A percentile compares a stretch with the other conserved stretches of the same genome.
phyloP scores from a whole-genome alignment of 2,329 filamentous ascomycete species.

The Clarireedia paspali region DNA sequence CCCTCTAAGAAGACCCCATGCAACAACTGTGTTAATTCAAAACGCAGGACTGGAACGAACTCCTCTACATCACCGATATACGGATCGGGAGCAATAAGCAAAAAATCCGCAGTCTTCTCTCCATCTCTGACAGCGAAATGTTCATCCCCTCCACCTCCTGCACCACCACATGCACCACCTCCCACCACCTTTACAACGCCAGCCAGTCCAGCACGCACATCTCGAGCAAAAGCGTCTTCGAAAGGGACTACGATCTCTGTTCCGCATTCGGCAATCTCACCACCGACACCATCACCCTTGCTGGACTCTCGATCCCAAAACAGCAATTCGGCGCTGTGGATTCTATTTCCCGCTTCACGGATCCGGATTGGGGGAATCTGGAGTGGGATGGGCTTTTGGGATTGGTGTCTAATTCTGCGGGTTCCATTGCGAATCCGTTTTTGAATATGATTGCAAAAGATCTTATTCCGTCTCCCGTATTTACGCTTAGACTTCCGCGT shows the following conservation, averaged over 20 bases:
- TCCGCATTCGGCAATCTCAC: background rate
- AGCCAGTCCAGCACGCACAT: background rate
- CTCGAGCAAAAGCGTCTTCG: background rate
- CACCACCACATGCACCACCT: background rate
- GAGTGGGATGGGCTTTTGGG: constrained; percentile 7
- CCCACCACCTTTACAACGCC: background rate
- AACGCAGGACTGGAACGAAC: constrained; percentile 8
- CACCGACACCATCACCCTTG: background rate
- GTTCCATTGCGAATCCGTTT: background rate
- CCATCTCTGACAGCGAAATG: constrained; percentile 3
- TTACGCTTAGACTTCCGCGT: constrained; percentile 2
- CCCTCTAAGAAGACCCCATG: background rate
- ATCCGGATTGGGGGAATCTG: constrained; percentile 3
- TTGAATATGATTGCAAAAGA: background rate
- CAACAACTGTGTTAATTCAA: background rate
- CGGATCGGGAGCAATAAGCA: constrained; percentile 11
- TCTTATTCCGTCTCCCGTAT: background rate
- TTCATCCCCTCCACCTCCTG: constrained; percentile 1
- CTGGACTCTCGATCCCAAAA: background rate
- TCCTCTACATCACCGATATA: constrained; percentile 9
- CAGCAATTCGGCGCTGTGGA: background rate
- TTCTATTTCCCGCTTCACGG: background rate
- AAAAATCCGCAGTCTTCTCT: background rate
- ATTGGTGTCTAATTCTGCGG: background rate
- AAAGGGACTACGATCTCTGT: background rate